phyloP scores from a whole-genome alignment of 345 rosid species.

The Jatropha curcas region DNA sequence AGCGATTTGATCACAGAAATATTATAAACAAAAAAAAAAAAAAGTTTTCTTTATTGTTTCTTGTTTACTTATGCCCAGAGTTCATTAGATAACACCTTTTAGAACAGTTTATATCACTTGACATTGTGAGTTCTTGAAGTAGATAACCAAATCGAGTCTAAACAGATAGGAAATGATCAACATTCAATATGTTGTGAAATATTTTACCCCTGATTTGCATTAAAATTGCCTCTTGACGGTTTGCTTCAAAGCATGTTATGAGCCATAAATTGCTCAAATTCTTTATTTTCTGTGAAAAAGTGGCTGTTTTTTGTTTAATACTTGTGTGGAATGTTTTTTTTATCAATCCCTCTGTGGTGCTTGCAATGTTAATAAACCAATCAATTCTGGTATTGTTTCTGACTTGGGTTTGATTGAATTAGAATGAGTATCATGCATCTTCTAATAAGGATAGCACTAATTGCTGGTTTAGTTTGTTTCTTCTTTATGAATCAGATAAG shows the following conservation, averaged over 20 bases:
- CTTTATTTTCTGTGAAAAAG: not conserved
- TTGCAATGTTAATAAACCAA: not conserved
- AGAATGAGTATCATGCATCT: not conserved
- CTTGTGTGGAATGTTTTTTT: not conserved
- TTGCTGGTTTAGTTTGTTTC: not conserved
- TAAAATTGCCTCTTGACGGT: not conserved
- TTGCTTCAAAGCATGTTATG: not conserved
- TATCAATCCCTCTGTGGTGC: not conserved
- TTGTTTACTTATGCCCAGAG: no score
- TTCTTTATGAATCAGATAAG: not conserved
- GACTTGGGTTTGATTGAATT: not conserved
- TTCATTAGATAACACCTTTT: no score
- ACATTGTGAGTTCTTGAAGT: not conserved
- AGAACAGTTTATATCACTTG: not conserved
- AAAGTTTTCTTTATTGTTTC: not conserved
- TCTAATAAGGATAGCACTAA: not conserved
- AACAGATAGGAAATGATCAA: not conserved
- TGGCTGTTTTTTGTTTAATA: not conserved
- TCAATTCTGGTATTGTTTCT: not conserved
- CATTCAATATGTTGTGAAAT: not conserved
- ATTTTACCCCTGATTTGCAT: no score
- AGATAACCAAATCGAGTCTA: not conserved
- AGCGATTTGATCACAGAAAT: not conserved
- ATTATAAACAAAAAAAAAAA: not conserved
- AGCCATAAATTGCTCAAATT: not conserved